Conservation (phyloP, 2,329 filamentous ascomycete species). For the Aspergillus tamarii region DNA sequence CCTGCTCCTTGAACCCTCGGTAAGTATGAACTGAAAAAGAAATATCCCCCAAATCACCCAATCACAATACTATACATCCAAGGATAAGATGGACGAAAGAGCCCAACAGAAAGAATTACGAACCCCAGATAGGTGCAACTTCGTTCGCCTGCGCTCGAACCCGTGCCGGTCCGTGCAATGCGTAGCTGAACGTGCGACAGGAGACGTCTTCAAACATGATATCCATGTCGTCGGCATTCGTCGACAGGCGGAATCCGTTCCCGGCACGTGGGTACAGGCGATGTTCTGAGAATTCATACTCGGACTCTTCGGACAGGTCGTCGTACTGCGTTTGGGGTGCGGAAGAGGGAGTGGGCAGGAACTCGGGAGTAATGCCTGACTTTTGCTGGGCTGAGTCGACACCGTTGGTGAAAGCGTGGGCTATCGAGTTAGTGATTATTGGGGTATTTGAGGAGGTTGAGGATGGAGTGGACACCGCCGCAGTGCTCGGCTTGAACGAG, state of each 20-base stretch:
- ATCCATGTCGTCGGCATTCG: conserved; percentile 62
- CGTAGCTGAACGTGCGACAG: conserved; percentile 61
- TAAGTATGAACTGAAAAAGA: not conserved
- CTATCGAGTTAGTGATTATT: not conserved
- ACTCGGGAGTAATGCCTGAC: not conserved
- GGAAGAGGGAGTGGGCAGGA: conserved; percentile 6
- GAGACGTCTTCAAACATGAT: conserved; percentile 64
- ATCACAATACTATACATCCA: not conserved
- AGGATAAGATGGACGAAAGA: not conserved
- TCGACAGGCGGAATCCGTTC: conserved; percentile 61
- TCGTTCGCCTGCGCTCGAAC: conserved; percentile 18
- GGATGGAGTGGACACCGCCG: conserved; percentile 7
- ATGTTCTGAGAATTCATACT: conserved; percentile 54
- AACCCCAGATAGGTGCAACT: conserved; percentile 17
- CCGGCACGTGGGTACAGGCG: conserved; percentile 66
- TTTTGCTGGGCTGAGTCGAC: not conserved
- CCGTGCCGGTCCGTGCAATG: conserved; percentile 33
- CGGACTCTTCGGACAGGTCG: conserved; percentile 42
- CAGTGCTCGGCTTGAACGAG: conserved; percentile 14
- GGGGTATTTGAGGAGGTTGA: conserved; percentile 12
- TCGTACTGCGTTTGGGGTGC: conserved; percentile 26
- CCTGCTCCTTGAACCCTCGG: not conserved
- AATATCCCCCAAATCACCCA: not conserved
- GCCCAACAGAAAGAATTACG: not conserved
- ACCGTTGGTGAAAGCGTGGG: not conserved